These are phyloP conservation scores for Exophiala sideris DNA, from an alignment of 2,329 filamentous ascomycete species.

Conservation along the genomic window DNA sequence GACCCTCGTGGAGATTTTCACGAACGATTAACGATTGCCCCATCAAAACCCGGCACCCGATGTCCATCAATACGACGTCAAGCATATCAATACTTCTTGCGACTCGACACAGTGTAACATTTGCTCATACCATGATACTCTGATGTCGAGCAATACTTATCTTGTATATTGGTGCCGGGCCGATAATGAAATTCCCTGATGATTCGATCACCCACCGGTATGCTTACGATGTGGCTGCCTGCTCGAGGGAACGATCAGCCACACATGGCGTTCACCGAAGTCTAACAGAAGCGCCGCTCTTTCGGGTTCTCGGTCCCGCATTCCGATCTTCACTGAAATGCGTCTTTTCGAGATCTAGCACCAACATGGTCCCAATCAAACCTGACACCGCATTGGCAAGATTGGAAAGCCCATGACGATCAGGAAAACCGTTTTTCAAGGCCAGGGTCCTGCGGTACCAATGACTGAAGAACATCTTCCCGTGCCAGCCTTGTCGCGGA, in stretches of 20 bases:
- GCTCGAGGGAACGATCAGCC: too few relatives aligned
- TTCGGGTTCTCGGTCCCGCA: too few relatives aligned
- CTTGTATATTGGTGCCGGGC: too few relatives aligned
- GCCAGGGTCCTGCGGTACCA: too few relatives aligned
- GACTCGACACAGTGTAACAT: conserved; percentile 6
- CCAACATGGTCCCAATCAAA: neutral
- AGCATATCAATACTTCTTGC: neutral
- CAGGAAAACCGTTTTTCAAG: neutral
- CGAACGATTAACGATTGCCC: neutral
- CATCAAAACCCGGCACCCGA: neutral
- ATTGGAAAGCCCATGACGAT: conserved; percentile 2
- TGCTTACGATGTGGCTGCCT: too few relatives aligned
- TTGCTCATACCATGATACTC: neutral
- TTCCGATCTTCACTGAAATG: too few relatives aligned
- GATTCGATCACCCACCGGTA: too few relatives aligned
- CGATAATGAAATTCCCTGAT: too few relatives aligned
- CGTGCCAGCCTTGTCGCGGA: neutral
- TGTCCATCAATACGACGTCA: conserved; percentile 11
- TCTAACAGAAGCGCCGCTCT: too few relatives aligned
- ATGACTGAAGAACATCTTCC: neutral
- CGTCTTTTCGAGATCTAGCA: too few relatives aligned
- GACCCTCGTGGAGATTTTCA: conserved; percentile 1
- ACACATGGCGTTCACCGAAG: too few relatives aligned
- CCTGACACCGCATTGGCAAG: conserved; percentile 9
- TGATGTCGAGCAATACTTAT: neutral